Evolutionary conservation across 2,329 filamentous ascomycete genomes (phyloP), one percentile per base, ranked within the genome.

Genomic region (Aspergillus sp.): DNA sequence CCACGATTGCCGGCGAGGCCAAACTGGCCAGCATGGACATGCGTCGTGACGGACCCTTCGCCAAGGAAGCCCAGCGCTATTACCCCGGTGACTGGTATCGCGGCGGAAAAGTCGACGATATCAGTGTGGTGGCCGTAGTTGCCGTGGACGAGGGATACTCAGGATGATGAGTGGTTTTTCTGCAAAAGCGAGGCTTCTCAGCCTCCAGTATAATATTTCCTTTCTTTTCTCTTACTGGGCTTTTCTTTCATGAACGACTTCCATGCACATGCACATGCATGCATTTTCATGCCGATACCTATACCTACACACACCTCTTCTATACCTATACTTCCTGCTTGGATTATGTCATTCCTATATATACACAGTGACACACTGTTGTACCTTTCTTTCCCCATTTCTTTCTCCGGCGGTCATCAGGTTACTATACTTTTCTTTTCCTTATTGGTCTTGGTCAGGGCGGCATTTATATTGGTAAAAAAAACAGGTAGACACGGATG

Each of bases 51-150:
- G 92, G 94, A 0, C 95, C 95, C 0, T 99, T 99, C 76, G 92
- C 95, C 42, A 96, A 91, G 77, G 92, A 97, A 75, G 92, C 97
- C 19, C 91, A 95, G 73, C 90, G 88, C 71, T 88, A 90, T 71
- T 96, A 91, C 68, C 94, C 95, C 0, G 82, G 88, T 39, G 94
- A 98, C 75, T 86, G 88, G 60, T 99, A 91, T 86, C 87, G 87
- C 60, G 95, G 95, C 60, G 95, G 95, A 55, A 99, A 99, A 77
- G 86, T 96, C 19, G 95, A 99, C 73, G 95, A 99, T 75, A 97
- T 99, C 61, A 94, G 92, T 70, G 92, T 92, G 4, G 82, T 99
- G 54, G 88, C 93, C 13, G 86, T 88, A 32, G 81, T 96, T 30
- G 91, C 91, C 1, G 87, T 91, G 8, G 88, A 93, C 66, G 86